Evolutionary conservation across 495 filamentous ascomycete genomes (phyloP).

Genomic region (Copromyces sp.): DNA sequence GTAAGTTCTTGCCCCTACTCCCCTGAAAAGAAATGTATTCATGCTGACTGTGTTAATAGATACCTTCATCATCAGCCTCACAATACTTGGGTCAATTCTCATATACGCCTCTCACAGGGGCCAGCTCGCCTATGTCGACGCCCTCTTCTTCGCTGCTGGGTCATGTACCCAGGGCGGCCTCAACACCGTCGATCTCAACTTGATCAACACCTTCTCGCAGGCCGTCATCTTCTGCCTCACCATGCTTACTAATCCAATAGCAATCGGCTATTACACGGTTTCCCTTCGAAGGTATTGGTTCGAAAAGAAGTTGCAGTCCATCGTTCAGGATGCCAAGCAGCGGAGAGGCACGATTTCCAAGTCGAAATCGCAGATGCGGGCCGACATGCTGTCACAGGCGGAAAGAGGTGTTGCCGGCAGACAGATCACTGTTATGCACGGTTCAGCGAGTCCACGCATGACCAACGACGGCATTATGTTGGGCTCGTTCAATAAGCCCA

Average conservation of each 20-base stretch:
- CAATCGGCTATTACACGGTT: conserved; percentile 78
- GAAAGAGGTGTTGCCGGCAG: conserved; percentile 63
- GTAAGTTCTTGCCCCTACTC: conserved; percentile 32
- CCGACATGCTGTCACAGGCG: conserved; percentile 37
- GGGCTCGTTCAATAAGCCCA: conserved; percentile 1
- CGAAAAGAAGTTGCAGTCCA: conserved; percentile 68
- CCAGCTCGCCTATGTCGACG: conserved; percentile 70
- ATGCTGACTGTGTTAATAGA: conserved; percentile 38
- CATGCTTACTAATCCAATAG: conserved; percentile 78
- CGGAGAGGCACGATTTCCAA: conserved; percentile 35
- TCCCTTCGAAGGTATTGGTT: conserved; percentile 96
- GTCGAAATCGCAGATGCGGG: conserved; percentile 47
- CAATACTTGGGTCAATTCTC: conserved; percentile 63
- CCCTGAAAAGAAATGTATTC: neutral
- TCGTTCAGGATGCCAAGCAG: conserved; percentile 46
- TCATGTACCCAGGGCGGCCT: conserved; percentile 83
- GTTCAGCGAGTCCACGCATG: conserved; percentile 32
- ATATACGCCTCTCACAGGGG: conserved; percentile 48
- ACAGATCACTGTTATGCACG: conserved; percentile 63
- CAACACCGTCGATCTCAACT: conserved; percentile 76
- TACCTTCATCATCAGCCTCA: conserved; percentile 62
- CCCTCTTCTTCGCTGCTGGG: conserved; percentile 73
- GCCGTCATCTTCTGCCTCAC: conserved; percentile 58
- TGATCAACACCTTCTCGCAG: conserved; percentile 67
- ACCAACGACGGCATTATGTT: conserved; percentile 39